These are phyloP conservation scores for Phyllosticta ampelicida DNA, from an alignment of 2,329 filamentous ascomycete genomes.

Conservation along the genomic window DNA sequence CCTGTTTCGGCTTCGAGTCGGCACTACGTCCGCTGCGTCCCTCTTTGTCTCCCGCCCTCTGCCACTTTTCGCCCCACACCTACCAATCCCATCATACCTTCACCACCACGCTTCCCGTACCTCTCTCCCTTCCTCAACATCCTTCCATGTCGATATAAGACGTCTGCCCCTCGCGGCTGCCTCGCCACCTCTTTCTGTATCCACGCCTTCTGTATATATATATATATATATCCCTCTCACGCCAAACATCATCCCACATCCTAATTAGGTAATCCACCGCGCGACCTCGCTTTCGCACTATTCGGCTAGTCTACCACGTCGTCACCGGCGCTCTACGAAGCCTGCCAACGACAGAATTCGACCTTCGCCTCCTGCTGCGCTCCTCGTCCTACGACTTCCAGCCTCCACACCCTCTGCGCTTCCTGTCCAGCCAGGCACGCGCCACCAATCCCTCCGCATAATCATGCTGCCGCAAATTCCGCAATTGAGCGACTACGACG, in stretches of 20 bases:
- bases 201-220: background rate
- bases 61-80: background rate
- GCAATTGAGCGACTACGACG: slow-evolving; percentile 9
- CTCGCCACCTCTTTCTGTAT: background rate
- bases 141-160: background rate
- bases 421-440: background rate
- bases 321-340: background rate
- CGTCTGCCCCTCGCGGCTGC: background rate
- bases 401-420: background rate
- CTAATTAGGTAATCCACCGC: background rate
- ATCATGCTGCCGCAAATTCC: slow-evolving; percentile 10
- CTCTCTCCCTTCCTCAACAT: background rate
- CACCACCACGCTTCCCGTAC: background rate
- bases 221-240: background rate
- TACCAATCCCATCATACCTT: background rate
- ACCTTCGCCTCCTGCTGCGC: background rate
- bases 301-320: background rate
- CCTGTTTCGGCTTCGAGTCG: background rate
- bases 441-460: background rate
- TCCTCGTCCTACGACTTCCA: background rate
- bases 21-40: background rate
- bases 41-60: background rate
- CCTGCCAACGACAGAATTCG: background rate
- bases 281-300: background rate
- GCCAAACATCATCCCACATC: background rate